Evolutionary conservation across 2,329 filamentous ascomycete species (phyloP).

Genomic region (Geosmithia flava): DNA sequence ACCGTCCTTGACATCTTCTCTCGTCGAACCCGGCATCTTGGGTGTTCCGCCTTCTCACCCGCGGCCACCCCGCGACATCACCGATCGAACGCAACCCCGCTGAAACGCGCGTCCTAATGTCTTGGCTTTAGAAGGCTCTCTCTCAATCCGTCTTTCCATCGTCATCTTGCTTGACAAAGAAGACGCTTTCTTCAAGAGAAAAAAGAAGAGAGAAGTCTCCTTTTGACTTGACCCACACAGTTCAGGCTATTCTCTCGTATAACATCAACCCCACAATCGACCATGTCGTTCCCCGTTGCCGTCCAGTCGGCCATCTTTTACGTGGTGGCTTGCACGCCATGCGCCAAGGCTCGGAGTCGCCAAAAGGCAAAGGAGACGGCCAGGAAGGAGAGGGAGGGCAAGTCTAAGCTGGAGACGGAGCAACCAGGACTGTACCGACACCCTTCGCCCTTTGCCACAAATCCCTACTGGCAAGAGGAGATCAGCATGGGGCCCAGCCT

Average conservation of each 20-base stretch:
- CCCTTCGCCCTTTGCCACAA: slow-evolving; percentile 72
- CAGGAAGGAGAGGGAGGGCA: slow-evolving; percentile 52
- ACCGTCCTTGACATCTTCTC: not conserved
- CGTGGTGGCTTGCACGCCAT: slow-evolving; percentile 67
- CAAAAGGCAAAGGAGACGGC: slow-evolving; percentile 61
- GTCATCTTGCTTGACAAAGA: not conserved
- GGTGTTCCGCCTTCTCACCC: too few species aligned
- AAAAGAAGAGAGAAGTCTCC: not conserved
- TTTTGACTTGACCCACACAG: not conserved
- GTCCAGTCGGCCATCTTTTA: slow-evolving; percentile 71
- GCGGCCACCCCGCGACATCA: too few species aligned
- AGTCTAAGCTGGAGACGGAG: slow-evolving; percentile 51
- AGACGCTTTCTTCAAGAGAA: not conserved
- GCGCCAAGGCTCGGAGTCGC: slow-evolving; percentile 56
- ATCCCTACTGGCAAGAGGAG: slow-evolving; percentile 80
- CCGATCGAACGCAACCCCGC: not conserved
- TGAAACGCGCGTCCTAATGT: not conserved
- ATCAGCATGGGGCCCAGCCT: slow-evolving; percentile 70
- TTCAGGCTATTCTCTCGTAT: too few species aligned
- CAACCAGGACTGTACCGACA: slow-evolving; percentile 68
- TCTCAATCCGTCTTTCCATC: not conserved
- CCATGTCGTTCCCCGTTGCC: slow-evolving; percentile 39
- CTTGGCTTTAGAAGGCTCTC: not conserved
- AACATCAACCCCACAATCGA: slow-evolving; percentile 2
- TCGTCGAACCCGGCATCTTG: not conserved